Conservation (phyloP, 352 stramenopile species). For the Pythium utonaiense region DNA sequence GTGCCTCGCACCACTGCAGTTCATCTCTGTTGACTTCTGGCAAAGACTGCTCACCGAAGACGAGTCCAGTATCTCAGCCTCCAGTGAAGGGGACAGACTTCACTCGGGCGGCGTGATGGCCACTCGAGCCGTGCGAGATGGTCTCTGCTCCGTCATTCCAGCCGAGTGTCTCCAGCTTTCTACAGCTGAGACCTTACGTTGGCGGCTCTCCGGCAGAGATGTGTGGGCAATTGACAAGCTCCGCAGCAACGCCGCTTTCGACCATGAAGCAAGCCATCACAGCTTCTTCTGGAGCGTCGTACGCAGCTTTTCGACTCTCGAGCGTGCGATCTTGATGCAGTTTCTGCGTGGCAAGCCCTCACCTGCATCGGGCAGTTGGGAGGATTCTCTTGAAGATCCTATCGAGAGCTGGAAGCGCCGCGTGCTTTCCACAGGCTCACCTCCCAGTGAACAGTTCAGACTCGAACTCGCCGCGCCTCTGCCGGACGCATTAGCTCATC, state of each 20-base stretch:
- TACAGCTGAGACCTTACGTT: constrained; percentile 30
- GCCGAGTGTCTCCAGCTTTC: constrained; percentile 43
- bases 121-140: constrained; percentile 47
- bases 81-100: background rate
- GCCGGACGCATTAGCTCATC: constrained; percentile 39
- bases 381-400: background rate
- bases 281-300: constrained; percentile 46
- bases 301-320: constrained; percentile 38
- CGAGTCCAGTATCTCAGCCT: background rate
- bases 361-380: background rate
- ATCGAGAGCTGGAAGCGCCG: constrained; percentile 17
- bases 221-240: constrained; percentile 20
- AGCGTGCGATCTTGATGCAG: constrained; percentile 36
- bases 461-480: constrained; percentile 46
- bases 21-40: constrained; percentile 46
- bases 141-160: constrained; percentile 50
- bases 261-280: constrained; percentile 25
- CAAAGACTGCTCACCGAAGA: constrained; percentile 3
- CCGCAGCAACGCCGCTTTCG: constrained; percentile 30
- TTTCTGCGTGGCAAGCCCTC: constrained; percentile 33
- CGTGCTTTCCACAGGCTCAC: background rate
- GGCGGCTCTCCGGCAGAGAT: constrained; percentile 13
- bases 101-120: background rate
- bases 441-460: constrained; percentile 18
- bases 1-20: constrained; percentile 47